Base-by-base conservation (phyloP, 805 yeast species). In the Yamadazyma laniorum region DNA sequence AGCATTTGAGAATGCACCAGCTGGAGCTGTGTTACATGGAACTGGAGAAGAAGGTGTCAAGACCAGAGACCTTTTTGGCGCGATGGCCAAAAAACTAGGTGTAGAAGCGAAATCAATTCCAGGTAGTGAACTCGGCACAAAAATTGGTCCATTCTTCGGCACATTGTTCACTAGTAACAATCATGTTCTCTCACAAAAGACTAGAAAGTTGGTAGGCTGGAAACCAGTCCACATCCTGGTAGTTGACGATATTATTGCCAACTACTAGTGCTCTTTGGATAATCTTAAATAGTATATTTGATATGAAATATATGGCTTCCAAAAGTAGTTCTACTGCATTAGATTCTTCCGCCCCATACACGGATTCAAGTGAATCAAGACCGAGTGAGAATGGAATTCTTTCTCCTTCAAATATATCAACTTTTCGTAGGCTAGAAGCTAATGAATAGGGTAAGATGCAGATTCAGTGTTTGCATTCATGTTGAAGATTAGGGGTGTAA, bases 211-310 rank as follows among this genome's bases (percentile, higher is more conserved):
- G 4, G 12, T 26, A 9, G 35, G 33, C 5, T 37, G 41, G 41
- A 13, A 25, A 6, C 35, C 40, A 19, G 15, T 18, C 8, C 27
- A 21, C 7, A 11, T 18, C 11, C 11, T 22, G 16, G 16, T 38
- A 12, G 12, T 38, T 31, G 37, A 38, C 15, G 42, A 39, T 25
- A 33, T 39, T 18, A n/a, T n/a, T n/a, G 8, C 9, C 12, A 39
- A 33, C 8, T 14, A 22, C 13, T 39, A 33, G n/a, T n/a, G n/a
- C n/a, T n/a, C 14, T 30, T 6, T 8, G 13, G 11, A 26, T 26
- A 26, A 6, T 12, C 13, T 26, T n/a, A n/a, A 26, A 26, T 26
- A 26, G n/a, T n/a, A n/a, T n/a, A n/a, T n/a, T n/a, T 26, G 13
- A 7, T 8, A 26, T 7, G 13, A 26, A 8, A 8, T 8, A 26